Evolutionary conservation across 2,329 filamentous ascomycete genomes (phyloP), one percentile per base, ranked within the genome.

Genomic region (Talaromyces sp.): DNA sequence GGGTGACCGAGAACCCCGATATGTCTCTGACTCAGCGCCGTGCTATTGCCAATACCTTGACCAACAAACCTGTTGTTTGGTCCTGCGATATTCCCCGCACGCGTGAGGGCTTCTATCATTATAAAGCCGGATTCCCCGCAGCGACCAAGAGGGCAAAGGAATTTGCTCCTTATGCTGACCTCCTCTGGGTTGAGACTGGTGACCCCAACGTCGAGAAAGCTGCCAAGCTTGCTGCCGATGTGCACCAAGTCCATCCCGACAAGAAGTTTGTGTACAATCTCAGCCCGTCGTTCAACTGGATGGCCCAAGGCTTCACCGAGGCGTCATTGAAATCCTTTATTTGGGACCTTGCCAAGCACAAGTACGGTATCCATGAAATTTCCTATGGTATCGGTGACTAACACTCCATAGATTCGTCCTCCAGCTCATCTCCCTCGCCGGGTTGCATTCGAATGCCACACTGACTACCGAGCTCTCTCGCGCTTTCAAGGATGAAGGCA

Each of bases 261-360:
- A 98, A 98, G 83, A 89, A 90, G 38, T 84, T 99, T 26, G 93
- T 98, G 0, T 99, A 99, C 80, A 99, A 99, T 78, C 84, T 99
- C 1, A 93, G 89, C 4, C 95, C 95, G 0, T 96, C 91, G 9
- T 99, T 99, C 84, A 98, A 99, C 82, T 99, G 95, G 95, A 95
- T 96, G 86, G 87, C 87, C 11, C 93, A 98, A 73, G 95, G 93
- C 31, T 99, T 98, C 77, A 88, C 85, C 3, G 86, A 92, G 64
- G 87, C 86, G 63, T 88, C 89, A 6, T 83, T 99, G 59, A 91
- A 89, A 78, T 91, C 86, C 6, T 99, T 99, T 75, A 90, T 99
- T 68, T 98, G 93, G 93, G 93, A 98, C 74, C 86, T 99, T 65
- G 95, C 93, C 9, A 86, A 88, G 72, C 89, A 97, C 69, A 93